A percentile compares a stretch with the other conserved stretches of the same genome.
Conservation (phyloP, 176 grass and related monocot genomes). For the Eleusine indica region DNA sequence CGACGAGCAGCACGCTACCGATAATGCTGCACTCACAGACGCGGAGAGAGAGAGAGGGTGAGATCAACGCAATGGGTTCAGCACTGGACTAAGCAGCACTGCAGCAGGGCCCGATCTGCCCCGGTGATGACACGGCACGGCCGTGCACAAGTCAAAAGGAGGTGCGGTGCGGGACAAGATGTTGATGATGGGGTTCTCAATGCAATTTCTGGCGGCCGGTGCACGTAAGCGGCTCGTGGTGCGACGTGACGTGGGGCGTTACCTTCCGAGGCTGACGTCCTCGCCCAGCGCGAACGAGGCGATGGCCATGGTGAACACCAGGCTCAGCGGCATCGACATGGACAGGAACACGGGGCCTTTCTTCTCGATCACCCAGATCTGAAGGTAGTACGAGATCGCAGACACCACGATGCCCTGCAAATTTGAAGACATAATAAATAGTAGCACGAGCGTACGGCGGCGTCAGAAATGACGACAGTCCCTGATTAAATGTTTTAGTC, state of each 20-base stretch:
- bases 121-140: not conserved
- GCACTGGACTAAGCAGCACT: not conserved
- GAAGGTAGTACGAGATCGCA: constrained; percentile 63
- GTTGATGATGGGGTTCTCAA: not conserved
- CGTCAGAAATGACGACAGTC: not conserved
- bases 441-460: not conserved
- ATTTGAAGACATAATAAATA: not conserved
- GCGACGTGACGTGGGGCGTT: not conserved
- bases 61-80: not conserved
- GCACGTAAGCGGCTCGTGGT: not conserved
- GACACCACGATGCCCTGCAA: constrained; percentile 57
- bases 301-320: constrained; percentile 66
- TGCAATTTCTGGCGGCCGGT: too few species aligned
- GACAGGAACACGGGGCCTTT: constrained; percentile 71
- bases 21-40: constrained; percentile 51
- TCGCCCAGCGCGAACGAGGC: constrained; percentile 68
- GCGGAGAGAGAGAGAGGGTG: too few species aligned
- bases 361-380: constrained; percentile 78
- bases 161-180: not conserved
- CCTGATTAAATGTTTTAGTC: not conserved
- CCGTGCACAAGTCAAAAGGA: constrained; percentile 19
- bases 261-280: constrained; percentile 65
- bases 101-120: not conserved
- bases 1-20: constrained; percentile 57
- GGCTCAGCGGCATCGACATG: constrained; percentile 61